Evolutionary conservation across 495 filamentous ascomycete genomes (phyloP).

Genomic region (Entonaema liquescens): DNA sequence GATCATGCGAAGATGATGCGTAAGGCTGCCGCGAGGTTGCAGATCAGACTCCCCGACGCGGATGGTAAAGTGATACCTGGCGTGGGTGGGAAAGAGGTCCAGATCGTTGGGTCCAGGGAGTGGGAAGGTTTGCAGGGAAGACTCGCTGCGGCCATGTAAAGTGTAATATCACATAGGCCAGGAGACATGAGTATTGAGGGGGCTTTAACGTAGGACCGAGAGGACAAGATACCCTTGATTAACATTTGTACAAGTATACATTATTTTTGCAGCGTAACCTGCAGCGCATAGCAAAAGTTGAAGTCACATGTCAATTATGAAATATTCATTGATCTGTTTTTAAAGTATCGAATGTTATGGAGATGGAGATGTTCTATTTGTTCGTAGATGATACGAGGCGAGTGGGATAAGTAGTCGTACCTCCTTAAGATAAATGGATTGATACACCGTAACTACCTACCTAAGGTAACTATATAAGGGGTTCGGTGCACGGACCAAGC

Average conservation of each 20-base stretch:
- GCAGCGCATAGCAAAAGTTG: not conserved
- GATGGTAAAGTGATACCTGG: slow-evolving; percentile 47
- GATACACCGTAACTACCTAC: too few species aligned
- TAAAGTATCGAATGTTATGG: not conserved
- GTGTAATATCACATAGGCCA: not conserved
- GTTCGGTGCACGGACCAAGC: too few species aligned
- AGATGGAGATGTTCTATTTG: not conserved
- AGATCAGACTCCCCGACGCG: slow-evolving; percentile 55
- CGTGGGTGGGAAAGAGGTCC: slow-evolving; percentile 45
- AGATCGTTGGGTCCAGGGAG: slow-evolving; percentile 54
- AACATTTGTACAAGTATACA: slow-evolving; percentile 19
- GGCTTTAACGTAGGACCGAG: not conserved
- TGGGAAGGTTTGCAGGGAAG: slow-evolving; percentile 55
- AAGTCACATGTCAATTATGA: slow-evolving; percentile 13
- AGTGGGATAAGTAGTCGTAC: too few species aligned
- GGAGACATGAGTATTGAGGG: not conserved
- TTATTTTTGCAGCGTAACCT: not conserved
- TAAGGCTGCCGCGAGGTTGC: slow-evolving; percentile 55
- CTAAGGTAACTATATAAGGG: too few species aligned
- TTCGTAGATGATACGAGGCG: not conserved
- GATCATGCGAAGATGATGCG: slow-evolving; percentile 46
- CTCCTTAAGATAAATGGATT: too few species aligned
- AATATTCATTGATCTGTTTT: slow-evolving; percentile 8
- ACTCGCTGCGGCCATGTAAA: slow-evolving; percentile 30
- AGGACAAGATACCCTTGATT: slow-evolving; percentile 25